Evolutionary conservation across 306 rosid genomes (phyloP), one percentile per base, ranked within the genome.

Genomic region (Sicyos baderoa): DNA sequence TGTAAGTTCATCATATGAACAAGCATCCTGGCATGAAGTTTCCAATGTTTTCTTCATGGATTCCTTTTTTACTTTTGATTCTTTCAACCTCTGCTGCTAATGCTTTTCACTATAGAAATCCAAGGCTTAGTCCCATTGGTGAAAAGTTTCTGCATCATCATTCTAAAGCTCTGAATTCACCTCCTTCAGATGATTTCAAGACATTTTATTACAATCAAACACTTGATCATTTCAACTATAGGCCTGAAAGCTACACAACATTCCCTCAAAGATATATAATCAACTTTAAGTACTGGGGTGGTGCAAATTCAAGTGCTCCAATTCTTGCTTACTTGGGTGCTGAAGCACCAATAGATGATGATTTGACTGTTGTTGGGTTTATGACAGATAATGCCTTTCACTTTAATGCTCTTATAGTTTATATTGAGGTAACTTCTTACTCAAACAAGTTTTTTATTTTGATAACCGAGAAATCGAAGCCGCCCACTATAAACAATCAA

Each of bases 181-280:
- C 18, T 11, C 42, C 68, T 49, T 12, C 72, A 2, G 61, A 53
- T 4, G 78, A 84, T 19, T 29, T 83, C 16, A 12, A 81, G 62
- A 88, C 89, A 42, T 86, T 74, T 72, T 86, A 74, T 52, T 88
- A 77, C 75, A 76, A 66, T 16, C 95, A 88, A 58, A 81, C 79
- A 5, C 78, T 90, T 0, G 97, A 87, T 77, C 97, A 90, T 75
- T 90, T 90, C 85, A 90, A 88, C 61, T 86, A 84, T 50, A 78
- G 77, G 58, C 76, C 80, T 5, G 84, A 90, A 40, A 86, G 92
- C 77, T 90, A 80, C 80, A 50, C 45, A 10, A 84, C 77, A 14
- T 90, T 90, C 69, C 78, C 49, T 5, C 95, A 90, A 74, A 79
- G 89, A 74, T 90, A 88, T 76, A 3, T 90, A 21, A 72, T 88